Evolutionary conservation across 306 rosid species (phyloP), one percentile per base, ranked within the genome.

Genomic region (Heteromeles arbutifolia): DNA sequence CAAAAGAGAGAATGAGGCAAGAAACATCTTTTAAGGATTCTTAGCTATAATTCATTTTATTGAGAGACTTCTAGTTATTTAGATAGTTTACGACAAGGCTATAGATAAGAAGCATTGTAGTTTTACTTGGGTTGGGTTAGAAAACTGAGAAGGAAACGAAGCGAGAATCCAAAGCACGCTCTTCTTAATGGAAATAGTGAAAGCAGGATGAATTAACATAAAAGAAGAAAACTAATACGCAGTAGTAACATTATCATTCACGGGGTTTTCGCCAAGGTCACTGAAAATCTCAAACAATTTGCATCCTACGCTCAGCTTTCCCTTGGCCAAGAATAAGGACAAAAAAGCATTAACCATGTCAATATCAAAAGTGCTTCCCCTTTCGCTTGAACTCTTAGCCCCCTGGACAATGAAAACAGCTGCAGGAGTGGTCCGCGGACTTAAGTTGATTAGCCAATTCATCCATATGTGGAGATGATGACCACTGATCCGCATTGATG

Each of bases 331-430:
- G 78, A 92, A 90, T 71, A 94, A 86, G 69, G 96, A 90, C 84
- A 92, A 74, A 79, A 88, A 94, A 31, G 98, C 90, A 74, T 94
- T 88, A 74, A 92, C 95, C 97, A 90, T 94, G 72, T 94, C 88
- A 22, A 82, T 74, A 78, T 92, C 97, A 68, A 92, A 94, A 39
- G 93, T 87, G 70, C 72, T 81, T 41, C 3, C 18, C 87, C 90
- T 79, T 85, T 82, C 29, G 74, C 83, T 80, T 87, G 92, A 75
- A 94, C 87, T 79, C 98, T 83, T 78, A 29, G 92, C 53, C 91
- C 90, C 4, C 88, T 86, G 34, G 82, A 25, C 1, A 83, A 77
- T 21, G 89, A 79, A 79, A 91, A 88, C 63, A 61, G 78, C 69
- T 39, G 87, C 11, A 67, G 41, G 80, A 72, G 58, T 75, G 65